Evolutionary conservation across 2,329 filamentous ascomycete genomes (phyloP), one percentile per base, ranked within the genome.

Genomic region (Diaporthe helianthi): DNA sequence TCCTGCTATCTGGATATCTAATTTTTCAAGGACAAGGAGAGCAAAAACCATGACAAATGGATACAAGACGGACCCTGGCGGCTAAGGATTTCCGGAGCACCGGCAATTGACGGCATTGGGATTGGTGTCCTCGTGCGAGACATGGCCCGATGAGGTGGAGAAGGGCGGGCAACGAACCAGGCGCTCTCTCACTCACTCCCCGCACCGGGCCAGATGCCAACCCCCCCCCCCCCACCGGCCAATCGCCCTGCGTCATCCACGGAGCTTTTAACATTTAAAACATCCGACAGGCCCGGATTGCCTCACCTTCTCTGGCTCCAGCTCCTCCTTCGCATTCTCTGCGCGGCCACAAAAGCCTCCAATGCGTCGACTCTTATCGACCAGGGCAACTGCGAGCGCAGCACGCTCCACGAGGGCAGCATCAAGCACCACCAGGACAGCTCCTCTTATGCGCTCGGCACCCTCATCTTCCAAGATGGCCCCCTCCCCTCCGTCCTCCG

Each of bases 321-420:
- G n/a, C 3, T 9, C 65, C 55, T 68, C 70, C 64, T 36, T 52
- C 69, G 58, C 65, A 70, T 55, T 61, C 71, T 60, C 69, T 70
- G 47, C 52, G 41, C 61, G 58, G 53, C 26, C 51, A 49, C 33
- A 38, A 41, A 4, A 58, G 13, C 5, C 29, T 65, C 41, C 72
- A 69, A 86, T 86, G 84, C 83, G 82, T 78, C 83, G 83, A 74
- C 75, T 83, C 73, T 73, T 85, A 73, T 78, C 82, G 65, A 78
- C 80, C 71, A 79, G 81, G 75, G 69, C 77, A 65, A 76, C 79
- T 66, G 75, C 76, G 72, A 77, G 77, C 69, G 76, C 78, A 72
- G 75, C 78, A 72, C 77, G 79, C 74, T 76, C 77, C n/a, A 73
- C 76, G 67, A 74, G 74, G 72, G 68, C 73, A 46, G 72, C 41